Conservation (phyloP, 345 rosid genomes). For the Populus ilicifolia region DNA sequence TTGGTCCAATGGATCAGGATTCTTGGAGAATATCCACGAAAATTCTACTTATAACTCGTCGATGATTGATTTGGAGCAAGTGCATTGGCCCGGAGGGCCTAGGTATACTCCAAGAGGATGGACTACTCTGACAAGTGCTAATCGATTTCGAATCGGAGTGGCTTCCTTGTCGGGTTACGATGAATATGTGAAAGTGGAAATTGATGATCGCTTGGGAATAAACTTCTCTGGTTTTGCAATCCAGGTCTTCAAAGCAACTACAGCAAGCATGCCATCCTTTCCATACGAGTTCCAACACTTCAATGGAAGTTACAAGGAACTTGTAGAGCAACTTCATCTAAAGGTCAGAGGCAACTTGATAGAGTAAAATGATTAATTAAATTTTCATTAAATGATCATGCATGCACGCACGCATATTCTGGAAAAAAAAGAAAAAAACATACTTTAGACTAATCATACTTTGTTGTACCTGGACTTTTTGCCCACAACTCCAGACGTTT, state of each 20-base stretch:
- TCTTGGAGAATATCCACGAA: background rate
- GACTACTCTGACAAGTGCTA: constrained; percentile 1
- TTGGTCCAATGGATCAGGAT: constrained; percentile 25
- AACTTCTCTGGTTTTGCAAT: constrained; percentile 13
- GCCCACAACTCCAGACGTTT: background rate
- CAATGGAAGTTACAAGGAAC: constrained; percentile 4
- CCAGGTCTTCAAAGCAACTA: constrained; percentile 8
- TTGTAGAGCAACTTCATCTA: constrained; percentile 19
- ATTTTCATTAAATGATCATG: too few relatives aligned
- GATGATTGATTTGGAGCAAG: constrained; percentile 16
- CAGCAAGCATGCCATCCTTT: constrained; percentile 7
- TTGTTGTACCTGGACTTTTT: too few relatives aligned
- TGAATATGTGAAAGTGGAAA: constrained; percentile 3
- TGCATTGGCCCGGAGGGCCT: constrained; percentile 30
- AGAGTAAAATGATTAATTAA: too few relatives aligned
- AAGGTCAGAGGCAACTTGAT: constrained; percentile 8
- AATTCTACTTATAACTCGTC: background rate
- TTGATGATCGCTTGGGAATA: background rate
- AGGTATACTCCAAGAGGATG: constrained; percentile 24
- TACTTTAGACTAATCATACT: too few relatives aligned
- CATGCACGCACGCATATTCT: too few relatives aligned
- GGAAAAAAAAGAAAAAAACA: too few relatives aligned
- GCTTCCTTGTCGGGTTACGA: background rate
- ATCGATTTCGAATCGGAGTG: constrained; percentile 21
- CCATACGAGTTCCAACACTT: background rate